These are phyloP conservation scores for Turritis glabra DNA, from an alignment of 345 rosid genomes.

Conservation along the genomic window DNA sequence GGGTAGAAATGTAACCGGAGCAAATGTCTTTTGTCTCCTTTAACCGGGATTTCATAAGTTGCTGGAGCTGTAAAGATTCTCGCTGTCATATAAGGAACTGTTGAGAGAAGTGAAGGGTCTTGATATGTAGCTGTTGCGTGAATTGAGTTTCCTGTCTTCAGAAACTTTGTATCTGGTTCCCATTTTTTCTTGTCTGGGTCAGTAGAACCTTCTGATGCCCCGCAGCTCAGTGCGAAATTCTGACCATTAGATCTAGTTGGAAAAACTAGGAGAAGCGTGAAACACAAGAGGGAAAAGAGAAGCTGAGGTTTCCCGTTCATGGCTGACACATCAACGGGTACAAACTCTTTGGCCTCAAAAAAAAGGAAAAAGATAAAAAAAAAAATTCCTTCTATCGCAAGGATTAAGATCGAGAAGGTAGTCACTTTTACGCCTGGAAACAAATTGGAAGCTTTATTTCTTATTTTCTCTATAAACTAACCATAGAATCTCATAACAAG, in stretches of 20 bases:
- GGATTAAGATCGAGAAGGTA: not conserved
- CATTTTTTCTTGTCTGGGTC: conserved; percentile 67
- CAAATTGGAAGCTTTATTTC: not conserved
- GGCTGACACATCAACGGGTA: conserved; percentile 32
- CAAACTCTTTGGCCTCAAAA: not conserved
- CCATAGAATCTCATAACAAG: conserved; percentile 15
- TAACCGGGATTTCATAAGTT: conserved; percentile 54
- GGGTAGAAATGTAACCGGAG: conserved; percentile 72
- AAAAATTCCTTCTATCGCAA: not conserved
- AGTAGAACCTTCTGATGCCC: conserved; percentile 46
- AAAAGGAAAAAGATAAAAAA: not conserved
- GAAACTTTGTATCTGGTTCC: conserved; percentile 56
- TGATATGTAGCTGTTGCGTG: conserved; percentile 52
- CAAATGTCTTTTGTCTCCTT: conserved; percentile 42
- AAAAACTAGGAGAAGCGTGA: conserved; percentile 26
- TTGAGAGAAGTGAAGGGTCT: conserved; percentile 66
- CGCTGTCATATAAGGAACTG: conserved; percentile 72
- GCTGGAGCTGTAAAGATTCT: conserved; percentile 60
- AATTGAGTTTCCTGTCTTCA: conserved; percentile 39
- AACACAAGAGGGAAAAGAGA: conserved; percentile 29
- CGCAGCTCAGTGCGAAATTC: conserved; percentile 50
- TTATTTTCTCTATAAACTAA: not conserved
- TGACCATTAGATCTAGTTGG: conserved; percentile 26
- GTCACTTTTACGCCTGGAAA: not conserved
- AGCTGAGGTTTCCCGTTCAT: conserved; percentile 38